Evolutionary conservation across 176 grass and related monocot genomes (phyloP).

Genomic region (Oryza australiensis): DNA sequence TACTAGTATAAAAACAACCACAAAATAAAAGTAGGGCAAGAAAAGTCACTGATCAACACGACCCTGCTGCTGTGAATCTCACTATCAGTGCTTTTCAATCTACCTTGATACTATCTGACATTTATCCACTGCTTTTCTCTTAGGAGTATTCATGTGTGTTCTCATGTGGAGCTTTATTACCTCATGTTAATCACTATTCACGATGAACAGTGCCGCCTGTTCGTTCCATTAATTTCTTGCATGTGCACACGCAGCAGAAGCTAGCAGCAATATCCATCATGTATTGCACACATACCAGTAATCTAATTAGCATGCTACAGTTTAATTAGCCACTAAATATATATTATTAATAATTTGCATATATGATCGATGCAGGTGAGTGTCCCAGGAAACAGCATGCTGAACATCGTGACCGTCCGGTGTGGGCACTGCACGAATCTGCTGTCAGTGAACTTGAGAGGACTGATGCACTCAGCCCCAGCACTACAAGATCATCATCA

Average conservation of each 20-base stretch:
- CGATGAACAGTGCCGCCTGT: background rate
- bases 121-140: background rate
- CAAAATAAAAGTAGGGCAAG: constrained; percentile 28
- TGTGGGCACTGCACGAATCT: constrained; percentile 69
- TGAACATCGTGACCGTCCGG: constrained; percentile 55
- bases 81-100: constrained; percentile 36
- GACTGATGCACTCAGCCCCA: constrained; percentile 37
- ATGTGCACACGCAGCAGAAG: background rate
- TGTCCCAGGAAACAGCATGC: constrained; percentile 62
- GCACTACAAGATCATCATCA: constrained; percentile 33
- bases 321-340: background rate
- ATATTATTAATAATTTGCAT: background rate
- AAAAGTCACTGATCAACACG: constrained; percentile 22
- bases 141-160: constrained; percentile 13
- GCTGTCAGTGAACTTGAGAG: constrained; percentile 51
- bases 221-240: background rate
- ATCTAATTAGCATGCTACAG: too few relatives aligned
- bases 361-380: constrained; percentile 43
- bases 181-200: background rate
- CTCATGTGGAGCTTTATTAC: background rate
- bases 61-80: constrained; percentile 46
- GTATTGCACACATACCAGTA: background rate
- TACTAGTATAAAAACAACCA: background rate
- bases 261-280: background rate
- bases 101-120: constrained; percentile 44